Evolutionary conservation across 2,329 filamentous ascomycete species (phyloP).

Genomic region (Seiridium cupressi): DNA sequence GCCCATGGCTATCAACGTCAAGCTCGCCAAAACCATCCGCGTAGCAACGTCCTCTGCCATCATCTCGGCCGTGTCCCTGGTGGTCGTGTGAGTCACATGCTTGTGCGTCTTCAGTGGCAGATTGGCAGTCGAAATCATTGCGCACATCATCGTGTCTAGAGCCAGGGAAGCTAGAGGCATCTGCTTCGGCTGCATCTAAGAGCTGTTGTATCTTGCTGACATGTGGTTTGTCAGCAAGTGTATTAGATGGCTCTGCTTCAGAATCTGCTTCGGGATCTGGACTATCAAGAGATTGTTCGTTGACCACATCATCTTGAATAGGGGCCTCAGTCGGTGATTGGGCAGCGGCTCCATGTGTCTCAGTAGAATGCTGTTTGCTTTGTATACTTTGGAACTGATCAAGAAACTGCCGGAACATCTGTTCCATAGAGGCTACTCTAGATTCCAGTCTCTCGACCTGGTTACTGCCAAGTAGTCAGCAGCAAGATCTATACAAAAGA

Average conservation of each 20-base stretch:
- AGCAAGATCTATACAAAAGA: background rate
- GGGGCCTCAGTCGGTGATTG: too few relatives aligned
- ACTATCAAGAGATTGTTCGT: background rate
- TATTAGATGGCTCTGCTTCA: too few relatives aligned
- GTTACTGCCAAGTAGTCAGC: background rate
- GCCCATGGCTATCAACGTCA: background rate
- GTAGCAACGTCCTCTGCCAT: background rate
- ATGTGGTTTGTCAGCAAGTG: background rate
- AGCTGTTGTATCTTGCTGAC: background rate
- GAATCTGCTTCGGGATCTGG: background rate
- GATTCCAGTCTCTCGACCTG: background rate
- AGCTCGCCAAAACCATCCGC: conserved; percentile 1
- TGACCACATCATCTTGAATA: too few relatives aligned
- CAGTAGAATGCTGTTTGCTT: background rate
- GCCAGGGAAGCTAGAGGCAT: background rate
- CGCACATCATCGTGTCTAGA: background rate
- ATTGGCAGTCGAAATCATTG: too few relatives aligned
- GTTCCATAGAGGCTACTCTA: background rate
- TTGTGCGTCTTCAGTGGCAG: too few relatives aligned
- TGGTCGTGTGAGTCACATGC: too few relatives aligned
- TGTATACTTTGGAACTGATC: background rate
- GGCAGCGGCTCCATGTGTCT: background rate
- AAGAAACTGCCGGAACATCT: background rate
- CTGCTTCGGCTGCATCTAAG: background rate
- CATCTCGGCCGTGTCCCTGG: background rate